Evolutionary conservation across 2,329 filamentous ascomycete genomes (phyloP), one percentile per base, ranked within the genome.

Genomic region (Beauveria asiatica): DNA sequence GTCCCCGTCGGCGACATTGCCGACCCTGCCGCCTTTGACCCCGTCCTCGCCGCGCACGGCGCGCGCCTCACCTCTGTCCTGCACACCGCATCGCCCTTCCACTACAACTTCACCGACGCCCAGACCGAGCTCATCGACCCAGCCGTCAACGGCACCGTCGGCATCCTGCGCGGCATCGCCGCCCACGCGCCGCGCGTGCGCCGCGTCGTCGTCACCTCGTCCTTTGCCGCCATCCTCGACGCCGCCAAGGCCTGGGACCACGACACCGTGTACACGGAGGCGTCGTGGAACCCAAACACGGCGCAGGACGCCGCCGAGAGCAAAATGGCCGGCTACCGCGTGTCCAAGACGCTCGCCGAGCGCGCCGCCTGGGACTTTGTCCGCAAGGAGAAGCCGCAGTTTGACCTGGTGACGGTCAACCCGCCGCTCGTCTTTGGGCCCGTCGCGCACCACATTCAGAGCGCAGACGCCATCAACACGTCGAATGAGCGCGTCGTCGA

Each of bases 1-100:
- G 75, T 71, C 59, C 85, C 94, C 65, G 90, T 95, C 25, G 83
- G 87, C 19, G 90, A 96, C 69, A 89, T 96, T 65, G 88, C 89
- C 3, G 73, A 85, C 67, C 80, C 84, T 48, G 80, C 81, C 59
- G 90, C 91, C 61, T 96, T 96, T 70, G 85, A 90, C 67, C 78
- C 85, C 66, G 83, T 81, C 1, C 76, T 80, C 63, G 72, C 76
- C 70, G 75, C 69, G 4, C 76, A 79, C 1, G 79, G 76, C 27
- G 70, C 79, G 1, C 78, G 75, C 27, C 71, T 85, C 57, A 78
- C 82, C 60, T 79, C 79, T 53, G 81, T 86, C 44, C 73, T 85
- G 57, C 83, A 86, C 73, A 84, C 83, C 2, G 83, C 83, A 0
- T 83, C 80, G 54, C 83, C 83, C 0, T 81, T 85, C 69, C 80